phyloP scores from a whole-genome alignment of 1,284 basidiomycete genomes.

The Ustilago bromivora region DNA sequence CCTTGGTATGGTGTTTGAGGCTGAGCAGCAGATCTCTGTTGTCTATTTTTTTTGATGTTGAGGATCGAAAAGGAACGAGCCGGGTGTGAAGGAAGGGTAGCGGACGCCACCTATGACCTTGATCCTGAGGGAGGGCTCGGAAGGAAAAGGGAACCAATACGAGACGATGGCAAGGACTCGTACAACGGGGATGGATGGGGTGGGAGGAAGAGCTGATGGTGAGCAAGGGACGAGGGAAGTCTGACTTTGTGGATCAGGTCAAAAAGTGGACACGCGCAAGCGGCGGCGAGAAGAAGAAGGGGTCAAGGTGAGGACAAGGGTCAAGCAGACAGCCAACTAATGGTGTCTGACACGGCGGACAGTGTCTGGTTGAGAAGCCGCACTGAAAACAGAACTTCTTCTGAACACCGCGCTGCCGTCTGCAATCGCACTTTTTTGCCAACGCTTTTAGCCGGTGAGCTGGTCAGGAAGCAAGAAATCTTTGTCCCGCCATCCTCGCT shows the following conservation, averaged over 20 bases:
- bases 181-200: conserved; percentile 3
- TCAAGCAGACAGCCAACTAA: not conserved
- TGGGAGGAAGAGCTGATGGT: not conserved
- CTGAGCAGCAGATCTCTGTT: conserved; percentile 20
- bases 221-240: not conserved
- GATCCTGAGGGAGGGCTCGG: conserved; percentile 11
- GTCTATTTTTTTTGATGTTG: conserved; percentile 3
- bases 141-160: conserved; percentile 18
- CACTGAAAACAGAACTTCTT: not conserved
- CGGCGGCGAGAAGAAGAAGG: not conserved
- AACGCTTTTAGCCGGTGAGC: conserved; percentile 12
- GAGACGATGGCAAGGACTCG: conserved; percentile 16
- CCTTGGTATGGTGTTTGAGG: not conserved
- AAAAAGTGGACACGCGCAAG: not conserved
- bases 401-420: conserved; percentile 5
- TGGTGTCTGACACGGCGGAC: conserved; percentile 19
- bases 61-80: not conserved
- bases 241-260: conserved; percentile 12
- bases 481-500: not conserved
- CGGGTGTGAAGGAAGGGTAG: conserved; percentile 3
- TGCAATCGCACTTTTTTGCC: not conserved
- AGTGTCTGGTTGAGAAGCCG: conserved; percentile 2
- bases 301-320: not conserved
- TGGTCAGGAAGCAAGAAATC: conserved; percentile 39
- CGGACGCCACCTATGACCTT: conserved; percentile 31